phyloP scores from a whole-genome alignment of 805 yeast genomes.

The Zygosaccharomyces rouxii region DNA sequence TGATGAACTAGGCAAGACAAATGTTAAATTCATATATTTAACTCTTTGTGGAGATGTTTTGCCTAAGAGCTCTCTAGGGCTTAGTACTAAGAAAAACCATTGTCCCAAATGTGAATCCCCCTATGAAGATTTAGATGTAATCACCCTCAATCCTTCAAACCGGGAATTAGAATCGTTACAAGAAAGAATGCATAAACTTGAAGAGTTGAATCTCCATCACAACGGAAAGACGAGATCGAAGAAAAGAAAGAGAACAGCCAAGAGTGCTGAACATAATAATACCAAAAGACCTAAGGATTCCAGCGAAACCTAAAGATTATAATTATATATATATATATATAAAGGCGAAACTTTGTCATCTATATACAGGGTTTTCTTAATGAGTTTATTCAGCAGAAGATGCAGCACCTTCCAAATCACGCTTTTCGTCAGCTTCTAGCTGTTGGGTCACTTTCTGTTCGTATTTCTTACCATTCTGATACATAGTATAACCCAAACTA shows the following conservation, averaged over 20 bases:
- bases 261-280: background rate
- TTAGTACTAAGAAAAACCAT: slow-evolving; percentile 13
- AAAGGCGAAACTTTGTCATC: background rate
- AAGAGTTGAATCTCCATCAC: slow-evolving; percentile 30
- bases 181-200: slow-evolving; percentile 26
- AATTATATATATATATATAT: background rate
- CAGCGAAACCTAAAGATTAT: slow-evolving; percentile 1
- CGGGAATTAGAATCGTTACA: slow-evolving; percentile 17
- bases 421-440: slow-evolving; percentile 12
- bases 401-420: slow-evolving; percentile 19
- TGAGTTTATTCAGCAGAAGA: slow-evolving; percentile 16
- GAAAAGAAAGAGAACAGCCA: slow-evolving; percentile 15
- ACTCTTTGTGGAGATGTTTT: slow-evolving; percentile 45
- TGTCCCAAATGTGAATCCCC: slow-evolving; percentile 43
- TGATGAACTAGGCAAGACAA: slow-evolving; percentile 35
- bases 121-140: slow-evolving; percentile 29
- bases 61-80: slow-evolving; percentile 33
- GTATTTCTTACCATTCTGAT: slow-evolving; percentile 48
- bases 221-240: slow-evolving; percentile 35
- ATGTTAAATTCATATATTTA: slow-evolving; percentile 42
- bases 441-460: slow-evolving; percentile 40
- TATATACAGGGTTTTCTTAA: slow-evolving; percentile 1
- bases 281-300: slow-evolving; percentile 1
- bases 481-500: slow-evolving; percentile 49
- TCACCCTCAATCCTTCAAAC: slow-evolving; percentile 36